Evolutionary conservation across 768 basidiomycete genomes (phyloP), one percentile per base, ranked within the genome.

Genomic region (Termitomyces sp.): DNA sequence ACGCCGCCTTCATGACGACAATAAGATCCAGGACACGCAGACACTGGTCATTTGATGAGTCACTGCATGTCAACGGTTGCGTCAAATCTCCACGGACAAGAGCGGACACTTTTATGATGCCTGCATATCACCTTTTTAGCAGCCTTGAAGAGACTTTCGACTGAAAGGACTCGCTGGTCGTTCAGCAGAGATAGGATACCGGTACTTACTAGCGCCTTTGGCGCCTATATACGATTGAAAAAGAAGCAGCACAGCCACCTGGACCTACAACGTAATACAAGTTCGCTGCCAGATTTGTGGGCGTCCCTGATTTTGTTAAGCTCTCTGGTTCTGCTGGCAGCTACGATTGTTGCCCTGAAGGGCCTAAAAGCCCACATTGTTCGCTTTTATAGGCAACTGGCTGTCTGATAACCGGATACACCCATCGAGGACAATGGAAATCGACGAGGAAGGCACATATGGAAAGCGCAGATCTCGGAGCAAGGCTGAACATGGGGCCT

Each of bases 201-300:
- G 20, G 9, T 20, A 50, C 22, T 36, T 1, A 34, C 22, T 36
- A 26, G 42, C 12, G 20, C 36, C 45, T 22, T 12, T 34, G 29
- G 44, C 34, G 48, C 44, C 44, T 45, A 34, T 37, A 16, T 44
- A 24, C 16, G 33, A 31, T 20, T 53, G 6, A 33, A 57, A 65
- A 64, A 67, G 68, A 70, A 62, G 63, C 54, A 56, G 59, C 67
- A 68, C 74, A 71, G 75, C 75, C 75, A 77, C 76, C 6, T 60
- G 73, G 74, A 77, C 66, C 71, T 60, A 77, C 70, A 72, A 70
- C 66, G 75, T 70, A 69, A 76, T 41, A 41, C 39, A 41, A 75
- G 63, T 66, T 67, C 51, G 39, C 46, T 59, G 55, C 55, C 61
- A 44, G 33, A 36, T 50, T 52, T 37, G 29, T 57, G 28, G 34